Conservation (phyloP, 768 basidiomycete genomes). For the Kwoniella botswanensis region DNA sequence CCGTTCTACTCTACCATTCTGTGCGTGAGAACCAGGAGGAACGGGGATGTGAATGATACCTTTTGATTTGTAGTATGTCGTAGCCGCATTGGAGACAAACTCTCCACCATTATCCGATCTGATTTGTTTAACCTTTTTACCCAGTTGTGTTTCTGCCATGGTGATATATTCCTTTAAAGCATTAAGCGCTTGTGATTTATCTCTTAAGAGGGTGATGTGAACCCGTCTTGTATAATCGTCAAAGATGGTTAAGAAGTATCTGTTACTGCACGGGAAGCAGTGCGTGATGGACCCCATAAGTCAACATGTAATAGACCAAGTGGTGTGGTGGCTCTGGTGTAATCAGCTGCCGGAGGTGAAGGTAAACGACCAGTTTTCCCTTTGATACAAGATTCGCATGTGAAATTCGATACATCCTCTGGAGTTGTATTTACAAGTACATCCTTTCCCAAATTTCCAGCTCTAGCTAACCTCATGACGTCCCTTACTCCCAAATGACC, state of each 20-base stretch:
- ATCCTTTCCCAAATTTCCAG: slow-evolving; percentile 4
- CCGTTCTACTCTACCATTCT: slow-evolving; percentile 37
- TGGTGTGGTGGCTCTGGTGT: neutral
- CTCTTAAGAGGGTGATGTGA: slow-evolving; percentile 1
- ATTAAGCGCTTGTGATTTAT: neutral
- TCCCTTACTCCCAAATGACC: slow-evolving; percentile 8
- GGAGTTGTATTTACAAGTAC: neutral
- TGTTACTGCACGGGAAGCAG: neutral
- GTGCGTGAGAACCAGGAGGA: slow-evolving; percentile 33
- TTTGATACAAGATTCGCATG: neutral
- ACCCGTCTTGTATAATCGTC: slow-evolving; percentile 4
- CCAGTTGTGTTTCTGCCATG: slow-evolving; percentile 16
- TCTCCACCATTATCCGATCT: slow-evolving; percentile 21
- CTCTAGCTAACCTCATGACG: slow-evolving; percentile 8
- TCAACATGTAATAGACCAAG: neutral
- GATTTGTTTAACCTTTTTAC: slow-evolving; percentile 7
- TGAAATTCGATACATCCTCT: neutral
- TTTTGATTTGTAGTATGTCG: slow-evolving; percentile 1
- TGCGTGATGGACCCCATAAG: slow-evolving; percentile 1
- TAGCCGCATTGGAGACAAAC: neutral
- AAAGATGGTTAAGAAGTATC: slow-evolving; percentile 6
- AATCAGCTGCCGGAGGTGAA: neutral
- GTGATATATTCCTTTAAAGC: neutral
- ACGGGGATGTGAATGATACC: slow-evolving; percentile 12
- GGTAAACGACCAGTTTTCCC: slow-evolving; percentile 10